Evolutionary conservation across 225 moss, liverwort and hornwort genomes (phyloP), one percentile per base, ranked within the genome.

Genomic region (Marchantia polymorpha): DNA sequence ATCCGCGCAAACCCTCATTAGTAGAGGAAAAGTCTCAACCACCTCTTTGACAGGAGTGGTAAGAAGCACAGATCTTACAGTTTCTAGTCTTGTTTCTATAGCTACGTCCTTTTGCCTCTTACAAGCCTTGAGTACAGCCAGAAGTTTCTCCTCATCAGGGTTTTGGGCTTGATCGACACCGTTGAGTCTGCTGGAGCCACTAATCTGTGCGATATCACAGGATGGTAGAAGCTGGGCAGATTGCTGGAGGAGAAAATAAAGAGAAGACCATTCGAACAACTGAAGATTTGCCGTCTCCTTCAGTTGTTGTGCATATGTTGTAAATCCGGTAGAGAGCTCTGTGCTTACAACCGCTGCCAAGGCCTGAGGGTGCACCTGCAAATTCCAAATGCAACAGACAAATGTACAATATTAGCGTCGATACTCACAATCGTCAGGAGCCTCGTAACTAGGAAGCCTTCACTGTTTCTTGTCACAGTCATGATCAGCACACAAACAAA

Each of bases 301-400:
- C 15, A 75, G 78, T 75, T 78, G 79, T 48, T 72, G 79, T 78
- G 79, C 51, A 12, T 58, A 23, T 25, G 51, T 47, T 31, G 83
- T 84, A 26, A 84, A 82, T 73, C 83, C 85, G 52, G 83, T 74
- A 7, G 92, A 88, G 64, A 94, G 82, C 47, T 91, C 78, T 25
- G 86, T 81, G 9, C 79, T 69, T 17, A 99, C 83, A 47, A 99
- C 83, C 72, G 81, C 66, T 75, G 93, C 94, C 74, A 99, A 84
- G 79, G 87, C 80, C 80, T 84, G 88, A 49, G 97, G 81, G 82
- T 90, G 75, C 75, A 87, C 86, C 96, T 96, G 94, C 89, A 85
- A 10, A 54, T 25, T 10, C 8, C 14, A 55, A 11, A 23, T 8
- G 27, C 54, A 73, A 26, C 25, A 54, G 54, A 55, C 27, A 27